These are phyloP conservation scores for Puccinia triticina DNA, from an alignment of 1,284 basidiomycete species.

Conservation along the genomic window DNA sequence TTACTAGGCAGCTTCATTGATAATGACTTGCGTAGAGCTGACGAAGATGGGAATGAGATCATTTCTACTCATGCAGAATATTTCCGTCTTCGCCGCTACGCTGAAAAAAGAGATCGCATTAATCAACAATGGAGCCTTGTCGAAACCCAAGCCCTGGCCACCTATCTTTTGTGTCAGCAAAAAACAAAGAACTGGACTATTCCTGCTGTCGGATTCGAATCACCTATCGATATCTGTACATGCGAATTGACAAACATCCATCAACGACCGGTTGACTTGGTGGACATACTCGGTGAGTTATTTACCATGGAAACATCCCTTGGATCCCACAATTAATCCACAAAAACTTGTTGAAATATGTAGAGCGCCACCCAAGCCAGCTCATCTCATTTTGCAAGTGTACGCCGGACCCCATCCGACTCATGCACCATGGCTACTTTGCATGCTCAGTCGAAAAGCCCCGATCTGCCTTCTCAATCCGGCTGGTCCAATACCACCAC, in stretches of 20 bases:
- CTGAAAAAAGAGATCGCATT: neutral
- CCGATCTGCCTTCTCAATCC: conserved; percentile 18
- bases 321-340: neutral
- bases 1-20: neutral
- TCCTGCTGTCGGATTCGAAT: neutral
- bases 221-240: neutral
- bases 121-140: neutral
- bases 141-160: neutral
- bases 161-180: conserved; percentile 14
- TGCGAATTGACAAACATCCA: neutral
- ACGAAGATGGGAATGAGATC: neutral
- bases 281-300: neutral
- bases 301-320: neutral
- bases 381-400: conserved; percentile 11
- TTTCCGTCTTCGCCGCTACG: neutral
- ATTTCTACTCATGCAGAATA: too few relatives aligned
- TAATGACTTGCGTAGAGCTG: too few relatives aligned
- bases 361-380: neutral
- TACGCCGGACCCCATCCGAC: neutral
- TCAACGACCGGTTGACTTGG: neutral
- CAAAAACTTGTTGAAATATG: neutral
- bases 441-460: neutral
- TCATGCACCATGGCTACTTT: conserved; percentile 22
- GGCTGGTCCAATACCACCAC: too few relatives aligned
- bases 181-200: conserved; percentile 9